A percentile compares a stretch with the other conserved stretches of the same genome.
phyloP scores from a whole-genome alignment of 306 rosid species.

The Alnus glutinosa region DNA sequence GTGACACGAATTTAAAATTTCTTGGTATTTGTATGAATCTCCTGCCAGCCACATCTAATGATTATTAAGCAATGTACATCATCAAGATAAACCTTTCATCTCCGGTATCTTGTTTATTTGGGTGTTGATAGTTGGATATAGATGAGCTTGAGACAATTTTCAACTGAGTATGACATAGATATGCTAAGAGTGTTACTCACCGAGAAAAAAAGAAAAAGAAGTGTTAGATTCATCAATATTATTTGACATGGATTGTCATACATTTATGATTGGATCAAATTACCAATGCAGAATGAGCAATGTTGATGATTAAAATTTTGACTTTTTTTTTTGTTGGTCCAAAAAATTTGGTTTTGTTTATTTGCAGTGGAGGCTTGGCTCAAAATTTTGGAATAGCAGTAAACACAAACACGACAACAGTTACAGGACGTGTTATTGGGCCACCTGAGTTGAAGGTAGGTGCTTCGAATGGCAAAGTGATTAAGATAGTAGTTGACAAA shows the following conservation, averaged over 20 bases:
- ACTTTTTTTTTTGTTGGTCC: background rate
- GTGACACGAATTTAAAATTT: background rate
- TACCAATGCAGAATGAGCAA: too few species aligned
- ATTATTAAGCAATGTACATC: background rate
- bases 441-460: constrained; percentile 71
- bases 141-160: background rate
- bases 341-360: background rate
- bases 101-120: background rate
- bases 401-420: constrained; percentile 49
- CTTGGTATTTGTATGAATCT: background rate
- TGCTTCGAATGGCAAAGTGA: constrained; percentile 44
- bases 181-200: too few species aligned
- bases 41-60: background rate
- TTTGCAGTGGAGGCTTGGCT: constrained; percentile 55
- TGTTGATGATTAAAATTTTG: background rate
- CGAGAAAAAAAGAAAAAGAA: background rate
- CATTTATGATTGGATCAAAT: too few species aligned
- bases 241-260: background rate
- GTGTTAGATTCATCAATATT: background rate
- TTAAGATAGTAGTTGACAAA: constrained; percentile 43
- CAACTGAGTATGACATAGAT: background rate
- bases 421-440: constrained; percentile 60
- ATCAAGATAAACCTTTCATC: background rate
- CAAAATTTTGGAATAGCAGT: constrained; percentile 65
- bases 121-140: background rate